These are phyloP conservation scores for Didymella lethalis DNA, from an alignment of 2,329 filamentous ascomycete species.

Conservation along the genomic window DNA sequence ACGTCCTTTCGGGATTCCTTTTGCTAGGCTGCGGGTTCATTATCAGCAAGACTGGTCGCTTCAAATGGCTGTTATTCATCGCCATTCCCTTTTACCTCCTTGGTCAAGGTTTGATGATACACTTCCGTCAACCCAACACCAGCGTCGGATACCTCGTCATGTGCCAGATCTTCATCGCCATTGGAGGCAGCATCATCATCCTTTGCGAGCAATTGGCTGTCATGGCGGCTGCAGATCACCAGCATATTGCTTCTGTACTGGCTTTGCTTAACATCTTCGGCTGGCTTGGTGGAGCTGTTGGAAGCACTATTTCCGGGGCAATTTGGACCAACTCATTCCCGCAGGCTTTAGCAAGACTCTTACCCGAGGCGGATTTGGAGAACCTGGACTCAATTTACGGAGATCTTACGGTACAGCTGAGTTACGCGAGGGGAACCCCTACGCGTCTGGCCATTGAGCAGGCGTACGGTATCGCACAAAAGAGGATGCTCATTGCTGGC, in stretches of 20 bases:
- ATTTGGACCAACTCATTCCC: slow-evolving; percentile 62
- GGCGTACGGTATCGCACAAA: slow-evolving; percentile 56
- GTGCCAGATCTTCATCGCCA: slow-evolving; percentile 35
- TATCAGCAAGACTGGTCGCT: slow-evolving; percentile 33
- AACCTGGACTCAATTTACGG: slow-evolving; percentile 50
- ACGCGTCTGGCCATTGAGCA: slow-evolving; percentile 53
- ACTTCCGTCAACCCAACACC: slow-evolving; percentile 50
- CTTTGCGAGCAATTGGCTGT: slow-evolving; percentile 34
- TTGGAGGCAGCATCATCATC: slow-evolving; percentile 36
- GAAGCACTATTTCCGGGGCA: slow-evolving; percentile 63
- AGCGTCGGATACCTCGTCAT: slow-evolving; percentile 29
- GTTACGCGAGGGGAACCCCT: slow-evolving; percentile 55
- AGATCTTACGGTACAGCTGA: slow-evolving; percentile 45
- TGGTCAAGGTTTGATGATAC: slow-evolving; percentile 66
- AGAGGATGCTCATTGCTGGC: slow-evolving; percentile 58
- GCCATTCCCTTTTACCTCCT: slow-evolving; percentile 65
- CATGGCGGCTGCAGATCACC: slow-evolving; percentile 42
- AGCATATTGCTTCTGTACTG: slow-evolving; percentile 57
- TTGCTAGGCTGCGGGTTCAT: slow-evolving; percentile 27
- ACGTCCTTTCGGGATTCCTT: slow-evolving; percentile 38
- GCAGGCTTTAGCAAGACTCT: slow-evolving; percentile 29
- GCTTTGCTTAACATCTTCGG: slow-evolving; percentile 64
- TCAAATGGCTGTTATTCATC: slow-evolving; percentile 56
- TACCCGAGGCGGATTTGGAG: slow-evolving; percentile 52
- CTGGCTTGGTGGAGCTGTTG: slow-evolving; percentile 59